Percentiles rank a stretch among this genome's conserved stretches.
Evolutionary conservation across 495 filamentous ascomycete genomes (phyloP).

Genomic region (Tuber borchii): DNA sequence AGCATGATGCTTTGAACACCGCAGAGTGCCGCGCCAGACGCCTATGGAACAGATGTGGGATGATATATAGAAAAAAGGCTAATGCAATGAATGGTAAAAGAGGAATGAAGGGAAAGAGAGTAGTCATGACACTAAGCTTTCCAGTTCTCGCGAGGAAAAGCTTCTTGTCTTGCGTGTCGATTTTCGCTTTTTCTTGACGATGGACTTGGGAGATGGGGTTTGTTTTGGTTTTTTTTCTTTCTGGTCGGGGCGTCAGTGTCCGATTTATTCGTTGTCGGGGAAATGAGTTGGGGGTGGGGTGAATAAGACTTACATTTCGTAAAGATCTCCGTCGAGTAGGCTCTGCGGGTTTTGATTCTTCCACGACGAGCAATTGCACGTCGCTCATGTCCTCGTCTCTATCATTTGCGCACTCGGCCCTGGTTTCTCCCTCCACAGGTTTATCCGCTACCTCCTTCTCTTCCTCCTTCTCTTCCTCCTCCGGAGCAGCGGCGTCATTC

Average conservation of each 20-base stretch:
- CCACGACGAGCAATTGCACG: background rate
- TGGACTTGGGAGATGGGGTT: background rate
- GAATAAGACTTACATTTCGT: background rate
- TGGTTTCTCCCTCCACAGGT: background rate
- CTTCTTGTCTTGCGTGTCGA: background rate
- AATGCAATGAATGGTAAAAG: background rate
- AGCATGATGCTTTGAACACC: background rate
- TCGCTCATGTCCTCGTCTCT: background rate
- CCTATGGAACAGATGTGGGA: background rate
- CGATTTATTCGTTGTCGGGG: background rate
- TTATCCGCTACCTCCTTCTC: constrained; percentile 10
- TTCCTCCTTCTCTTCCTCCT: constrained; percentile 7
- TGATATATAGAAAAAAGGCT: background rate
- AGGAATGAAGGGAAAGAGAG: background rate
- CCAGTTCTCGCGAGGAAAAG: background rate
- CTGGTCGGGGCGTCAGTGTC: background rate
- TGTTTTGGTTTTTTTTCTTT: background rate
- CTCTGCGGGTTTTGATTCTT: background rate
- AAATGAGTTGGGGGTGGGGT: background rate
- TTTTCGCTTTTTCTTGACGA: constrained; percentile 5
- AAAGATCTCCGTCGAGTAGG: background rate
- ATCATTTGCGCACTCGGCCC: constrained; percentile 12
- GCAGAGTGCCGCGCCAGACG: background rate
- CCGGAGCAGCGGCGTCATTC: background rate
- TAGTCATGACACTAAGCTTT: background rate